phyloP scores from a whole-genome alignment of 2,329 filamentous ascomycete species.

The Paraphoma sp. region DNA sequence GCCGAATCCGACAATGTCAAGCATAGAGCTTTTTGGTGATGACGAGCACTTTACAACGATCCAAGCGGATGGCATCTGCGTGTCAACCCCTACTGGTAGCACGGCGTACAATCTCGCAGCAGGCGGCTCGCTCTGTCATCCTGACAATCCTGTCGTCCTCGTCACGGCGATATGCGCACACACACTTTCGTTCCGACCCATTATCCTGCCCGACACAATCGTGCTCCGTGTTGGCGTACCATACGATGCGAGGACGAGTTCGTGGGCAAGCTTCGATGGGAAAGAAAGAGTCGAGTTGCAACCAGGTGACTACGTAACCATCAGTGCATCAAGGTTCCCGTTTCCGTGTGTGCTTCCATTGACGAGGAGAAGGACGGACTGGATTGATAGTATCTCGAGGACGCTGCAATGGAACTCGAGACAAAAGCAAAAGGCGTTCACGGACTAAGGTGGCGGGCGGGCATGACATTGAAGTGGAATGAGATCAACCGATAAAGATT shows the following conservation, averaged over 20 bases:
- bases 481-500: no score
- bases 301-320: slow-evolving; percentile 84
- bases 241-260: slow-evolving; percentile 85
- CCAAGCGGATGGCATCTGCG: slow-evolving; percentile 89
- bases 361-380: slow-evolving; percentile 75
- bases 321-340: slow-evolving; percentile 79
- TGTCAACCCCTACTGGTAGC: slow-evolving; percentile 91
- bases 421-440: slow-evolving; percentile 71
- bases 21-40: slow-evolving; percentile 90
- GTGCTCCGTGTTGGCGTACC: slow-evolving; percentile 93
- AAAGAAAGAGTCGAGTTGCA: slow-evolving; percentile 76
- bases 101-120: slow-evolving; percentile 96
- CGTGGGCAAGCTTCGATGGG: slow-evolving; percentile 98
- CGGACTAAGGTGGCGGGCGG: slow-evolving; percentile 26
- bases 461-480: no score
- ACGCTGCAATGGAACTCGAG: slow-evolving; percentile 84
- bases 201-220: slow-evolving; percentile 94
- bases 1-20: slow-evolving; percentile 92
- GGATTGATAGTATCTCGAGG: slow-evolving; percentile 80
- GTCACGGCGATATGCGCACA: slow-evolving; percentile 94
- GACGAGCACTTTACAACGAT: slow-evolving; percentile 95
- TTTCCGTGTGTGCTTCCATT: slow-evolving; percentile 78
- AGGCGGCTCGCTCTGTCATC: slow-evolving; percentile 93
- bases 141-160: slow-evolving; percentile 94
- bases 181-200: slow-evolving; percentile 93